Evolutionary conservation across 495 filamentous ascomycete species (phyloP), one percentile per base, ranked within the genome.

Genomic region (Tuber indicum): DNA sequence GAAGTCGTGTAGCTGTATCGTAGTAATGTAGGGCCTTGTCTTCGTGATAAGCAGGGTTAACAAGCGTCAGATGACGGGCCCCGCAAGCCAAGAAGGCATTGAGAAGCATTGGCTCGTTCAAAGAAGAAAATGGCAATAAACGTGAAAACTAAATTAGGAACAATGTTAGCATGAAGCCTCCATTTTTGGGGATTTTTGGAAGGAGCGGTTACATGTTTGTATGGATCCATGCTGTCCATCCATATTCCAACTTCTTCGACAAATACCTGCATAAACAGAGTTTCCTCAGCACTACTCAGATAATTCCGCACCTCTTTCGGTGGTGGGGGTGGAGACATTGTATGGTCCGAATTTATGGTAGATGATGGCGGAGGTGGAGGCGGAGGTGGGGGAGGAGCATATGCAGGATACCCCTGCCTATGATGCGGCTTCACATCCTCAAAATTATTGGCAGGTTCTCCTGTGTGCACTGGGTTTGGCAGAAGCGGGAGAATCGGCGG

Each of bases 41-140:
- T 76, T 93, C 91, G 75, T 87, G 88, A 82, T 91, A 93, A 4
- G 86, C 87, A 46, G 91, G 86, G 79, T 96, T 91, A 12, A 91
- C 89, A 71, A 93, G 86, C 2, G 89, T 89, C 7, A 96, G 85
- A 84, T 97, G 94, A 69, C 91, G 90, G 52, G 92, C 93, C 42
- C 93, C 96, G 80, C 96, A 98, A 12, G 96, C 94, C 71, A 97
- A 84, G 81, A 97, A 90, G 16, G 95, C 93, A 80, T 97, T 94
- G 21, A 95, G 87, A n/a, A 99, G 87, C 91, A 98, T 93, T 5
- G 94, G 93, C 79, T 96, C 91, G 71, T 89, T 86, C 49, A 97
- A 87, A 12, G 94, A 90, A 82, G 94, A 90, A 78, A 92, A 92
- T 3, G 96, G 96, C 16, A 97, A 86, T 46, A 92, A 86, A 75